Evolutionary conservation across 108 stramenopile species (phyloP), one percentile per base, ranked within the genome.

Genomic region (Schizochytrium sp.): DNA sequence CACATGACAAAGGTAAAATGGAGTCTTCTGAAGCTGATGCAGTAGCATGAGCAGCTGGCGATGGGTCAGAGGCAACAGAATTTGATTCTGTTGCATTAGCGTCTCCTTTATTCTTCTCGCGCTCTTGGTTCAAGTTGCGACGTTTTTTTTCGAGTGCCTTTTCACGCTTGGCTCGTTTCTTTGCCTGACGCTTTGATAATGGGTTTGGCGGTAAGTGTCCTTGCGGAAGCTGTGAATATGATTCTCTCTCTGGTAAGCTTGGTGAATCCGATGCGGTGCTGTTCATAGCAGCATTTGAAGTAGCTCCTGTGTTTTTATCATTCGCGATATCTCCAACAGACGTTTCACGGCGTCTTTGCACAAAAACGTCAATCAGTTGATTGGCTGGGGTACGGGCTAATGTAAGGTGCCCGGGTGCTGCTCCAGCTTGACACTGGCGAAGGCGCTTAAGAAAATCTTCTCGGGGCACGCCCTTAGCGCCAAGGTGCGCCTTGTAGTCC

Each of bases 401-500:
- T 38, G 41, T 38, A 38, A 64, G 19, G 12, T 19, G 42, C 41
- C 41, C 8, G 19, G 42, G 61, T 4, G 8, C 7, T 42, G 0
- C 5, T 64, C 19, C 17, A 19, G 61, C 8, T 42, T 64, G 8
- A 4, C 61, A 42, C 41, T 42, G 42, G 61, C 8, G 17, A 42
- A 97, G 93, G 49, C 91, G 88, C 50, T 91, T 57, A 12, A 96
- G 92, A 93, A 96, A 97, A 38, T 94, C 94, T 17, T 55, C 58
- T 41, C 96, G 93, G 2, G 91, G 89, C 90, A 95, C 89, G 45
- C 91, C 56, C 15, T 87, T 61, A 7, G 95, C 92, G 61, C 96
- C 96, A 28, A 97, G 57, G 59, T 55, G 56, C 47, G 72, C 88
- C 88, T 97, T 97, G 91, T 97, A 97, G 0, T 92, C 92, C 92